These are phyloP conservation scores for Piloderma croceum DNA, from an alignment of 768 basidiomycete genomes.

Conservation along the genomic window DNA sequence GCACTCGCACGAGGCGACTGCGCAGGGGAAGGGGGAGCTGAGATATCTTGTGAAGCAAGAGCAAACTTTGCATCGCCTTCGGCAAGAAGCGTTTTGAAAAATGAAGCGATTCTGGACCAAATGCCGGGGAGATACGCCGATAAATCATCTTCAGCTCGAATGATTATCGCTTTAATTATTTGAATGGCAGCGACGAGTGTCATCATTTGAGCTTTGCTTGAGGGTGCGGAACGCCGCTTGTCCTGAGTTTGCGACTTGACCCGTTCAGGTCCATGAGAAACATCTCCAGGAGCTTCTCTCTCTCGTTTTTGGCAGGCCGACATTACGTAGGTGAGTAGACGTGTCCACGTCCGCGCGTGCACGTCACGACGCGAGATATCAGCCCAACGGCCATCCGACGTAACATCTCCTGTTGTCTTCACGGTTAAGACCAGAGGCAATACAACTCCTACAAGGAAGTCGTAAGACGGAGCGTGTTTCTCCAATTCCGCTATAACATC, in stretches of 20 bases:
- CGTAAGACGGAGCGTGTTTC: conserved; percentile 47
- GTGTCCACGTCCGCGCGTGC: conserved; percentile 51
- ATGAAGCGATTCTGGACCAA: conserved; percentile 57
- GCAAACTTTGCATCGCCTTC: conserved; percentile 65
- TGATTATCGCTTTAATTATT: conserved; percentile 58
- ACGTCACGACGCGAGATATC: conserved; percentile 44
- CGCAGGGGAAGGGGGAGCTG: conserved; percentile 46
- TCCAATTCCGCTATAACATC: conserved; percentile 56
- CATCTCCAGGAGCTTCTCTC: conserved; percentile 19
- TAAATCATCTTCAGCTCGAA: conserved; percentile 59
- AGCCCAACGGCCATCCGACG: conserved; percentile 33
- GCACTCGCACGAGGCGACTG: conserved; percentile 45
- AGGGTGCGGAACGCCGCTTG: conserved; percentile 9
- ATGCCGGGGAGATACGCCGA: conserved; percentile 48
- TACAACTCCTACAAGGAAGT: conserved; percentile 59
- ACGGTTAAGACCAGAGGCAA: conserved; percentile 55
- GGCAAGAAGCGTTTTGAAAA: conserved; percentile 44
- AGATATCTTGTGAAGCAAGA: conserved; percentile 34
- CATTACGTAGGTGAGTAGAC: conserved; percentile 56
- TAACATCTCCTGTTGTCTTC: conserved; percentile 43
- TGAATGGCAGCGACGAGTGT: conserved; percentile 50
- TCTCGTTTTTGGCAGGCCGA: conserved; percentile 39
- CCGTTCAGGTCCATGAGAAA: conserved; percentile 29
- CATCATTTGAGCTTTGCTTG: conserved; percentile 19
- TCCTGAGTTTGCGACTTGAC: conserved; percentile 42